Percentiles rank a stretch among this genome's conserved stretches.
phyloP scores from a whole-genome alignment of 192 early-diverging fungal species.

The Backusella luteola region DNA sequence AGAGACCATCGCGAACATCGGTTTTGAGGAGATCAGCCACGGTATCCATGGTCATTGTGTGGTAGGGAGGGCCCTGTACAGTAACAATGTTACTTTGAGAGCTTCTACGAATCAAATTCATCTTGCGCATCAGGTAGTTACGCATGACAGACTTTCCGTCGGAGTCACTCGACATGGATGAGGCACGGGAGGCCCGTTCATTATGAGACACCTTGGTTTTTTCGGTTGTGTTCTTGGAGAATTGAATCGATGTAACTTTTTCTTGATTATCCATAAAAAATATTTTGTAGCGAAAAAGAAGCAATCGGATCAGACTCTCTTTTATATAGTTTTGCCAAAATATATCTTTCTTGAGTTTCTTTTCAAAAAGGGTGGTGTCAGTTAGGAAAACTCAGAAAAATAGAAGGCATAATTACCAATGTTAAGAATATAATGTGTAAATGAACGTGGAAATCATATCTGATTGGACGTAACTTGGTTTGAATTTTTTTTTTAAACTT shows the following conservation, averaged over 20 bases:
- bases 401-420: neutral
- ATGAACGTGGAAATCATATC: neutral
- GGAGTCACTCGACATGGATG: neutral
- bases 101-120: slow-evolving; percentile 22
- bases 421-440: neutral
- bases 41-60: slow-evolving; percentile 30
- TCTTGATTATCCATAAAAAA: slow-evolving; percentile 5
- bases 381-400: neutral
- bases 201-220: neutral
- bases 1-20: slow-evolving; percentile 41
- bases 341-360: neutral
- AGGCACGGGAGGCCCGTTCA: neutral
- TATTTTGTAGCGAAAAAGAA: neutral
- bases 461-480: neutral
- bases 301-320: neutral
- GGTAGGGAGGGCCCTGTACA: slow-evolving; percentile 33
- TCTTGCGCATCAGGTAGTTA: slow-evolving; percentile 23
- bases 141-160: slow-evolving; percentile 2
- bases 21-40: slow-evolving; percentile 31
- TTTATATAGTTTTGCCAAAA: neutral
- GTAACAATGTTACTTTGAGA: neutral
- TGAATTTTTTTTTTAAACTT: neutral
- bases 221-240: neutral
- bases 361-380: neutral
- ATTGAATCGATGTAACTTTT: neutral